Percentiles rank a stretch among this genome's conserved stretches.
phyloP scores from a whole-genome alignment of 1,284 basidiomycete genomes.

The Hortiboletus rubellus region DNA sequence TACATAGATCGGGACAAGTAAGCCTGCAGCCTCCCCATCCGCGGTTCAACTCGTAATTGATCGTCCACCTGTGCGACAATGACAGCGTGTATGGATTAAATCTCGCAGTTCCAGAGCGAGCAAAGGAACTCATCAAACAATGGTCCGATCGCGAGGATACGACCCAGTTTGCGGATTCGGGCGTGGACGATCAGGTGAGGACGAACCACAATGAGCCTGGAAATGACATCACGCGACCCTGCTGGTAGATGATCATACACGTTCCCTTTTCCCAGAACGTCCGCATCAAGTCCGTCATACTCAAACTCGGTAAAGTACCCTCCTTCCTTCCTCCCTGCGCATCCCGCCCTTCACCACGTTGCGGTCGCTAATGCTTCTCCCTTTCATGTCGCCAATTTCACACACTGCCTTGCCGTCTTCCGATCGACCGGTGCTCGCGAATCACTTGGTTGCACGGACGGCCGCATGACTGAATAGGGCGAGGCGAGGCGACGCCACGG shows the following conservation, averaged over 20 bases:
- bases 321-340: slow-evolving; percentile 2
- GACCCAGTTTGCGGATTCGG: slow-evolving; percentile 62
- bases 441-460: slow-evolving; percentile 7
- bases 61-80: background rate
- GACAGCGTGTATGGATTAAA: slow-evolving; percentile 78
- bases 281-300: slow-evolving; percentile 64
- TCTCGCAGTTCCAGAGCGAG: slow-evolving; percentile 71
- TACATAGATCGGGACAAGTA: slow-evolving; percentile 73
- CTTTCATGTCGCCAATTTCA: slow-evolving; percentile 8
- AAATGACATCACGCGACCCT: slow-evolving; percentile 15
- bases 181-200: slow-evolving; percentile 76
- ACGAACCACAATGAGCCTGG: slow-evolving; percentile 2
- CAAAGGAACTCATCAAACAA: slow-evolving; percentile 71
- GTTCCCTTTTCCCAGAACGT: slow-evolving; percentile 79
- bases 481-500: slow-evolving; percentile 66
- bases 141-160: slow-evolving; percentile 78
- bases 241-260: slow-evolving; percentile 68
- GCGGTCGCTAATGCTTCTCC: slow-evolving; percentile 9
- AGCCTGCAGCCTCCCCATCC: slow-evolving; percentile 18
- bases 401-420: slow-evolving; percentile 4
- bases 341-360: slow-evolving; percentile 6
- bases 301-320: slow-evolving; percentile 62
- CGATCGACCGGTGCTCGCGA: slow-evolving; percentile 8
- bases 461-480: slow-evolving; percentile 43
- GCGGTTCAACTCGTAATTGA: slow-evolving; percentile 5